These are phyloP conservation scores for Leishmania guyanensis DNA, from an alignment of 208 protist genomes.

Conservation along the genomic window DNA sequence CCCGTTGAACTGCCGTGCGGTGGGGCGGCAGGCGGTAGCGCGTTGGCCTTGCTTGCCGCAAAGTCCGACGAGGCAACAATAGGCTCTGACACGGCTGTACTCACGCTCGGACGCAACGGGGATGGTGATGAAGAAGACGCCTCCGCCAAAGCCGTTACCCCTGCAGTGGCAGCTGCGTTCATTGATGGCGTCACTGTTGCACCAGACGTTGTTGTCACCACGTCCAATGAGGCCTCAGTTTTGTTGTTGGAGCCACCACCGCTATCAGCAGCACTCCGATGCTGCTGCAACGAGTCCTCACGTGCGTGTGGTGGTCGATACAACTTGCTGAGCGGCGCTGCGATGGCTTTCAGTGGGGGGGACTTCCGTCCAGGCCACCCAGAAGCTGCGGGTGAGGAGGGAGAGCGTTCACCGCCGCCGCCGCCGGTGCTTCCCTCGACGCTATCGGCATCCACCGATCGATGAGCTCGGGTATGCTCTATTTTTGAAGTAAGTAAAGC, in stretches of 20 bases:
- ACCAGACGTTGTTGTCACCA: not conserved
- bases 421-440: not conserved
- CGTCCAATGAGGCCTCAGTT: not conserved
- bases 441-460: not conserved
- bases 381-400: not conserved
- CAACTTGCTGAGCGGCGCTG: slow-evolving; percentile 7
- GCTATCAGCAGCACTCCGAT: not conserved
- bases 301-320: slow-evolving; percentile 31
- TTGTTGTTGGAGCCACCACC: not conserved
- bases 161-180: not conserved
- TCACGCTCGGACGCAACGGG: slow-evolving; percentile 10
- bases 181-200: not conserved
- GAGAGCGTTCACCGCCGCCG: too few species aligned
- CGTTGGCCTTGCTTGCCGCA: not conserved
- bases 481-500: not conserved
- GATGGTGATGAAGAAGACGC: not conserved
- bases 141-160: not conserved
- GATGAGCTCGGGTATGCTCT: not conserved
- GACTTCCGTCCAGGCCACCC: not conserved
- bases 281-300: slow-evolving; percentile 9
- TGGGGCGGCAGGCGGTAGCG: not conserved
- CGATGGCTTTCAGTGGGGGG: not conserved
- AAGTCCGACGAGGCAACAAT: not conserved
- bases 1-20: not conserved
- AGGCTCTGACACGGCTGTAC: not conserved